These are phyloP conservation scores for Mycogone perniciosa DNA, from an alignment of 2,329 filamentous ascomycete species.

Conservation along the genomic window DNA sequence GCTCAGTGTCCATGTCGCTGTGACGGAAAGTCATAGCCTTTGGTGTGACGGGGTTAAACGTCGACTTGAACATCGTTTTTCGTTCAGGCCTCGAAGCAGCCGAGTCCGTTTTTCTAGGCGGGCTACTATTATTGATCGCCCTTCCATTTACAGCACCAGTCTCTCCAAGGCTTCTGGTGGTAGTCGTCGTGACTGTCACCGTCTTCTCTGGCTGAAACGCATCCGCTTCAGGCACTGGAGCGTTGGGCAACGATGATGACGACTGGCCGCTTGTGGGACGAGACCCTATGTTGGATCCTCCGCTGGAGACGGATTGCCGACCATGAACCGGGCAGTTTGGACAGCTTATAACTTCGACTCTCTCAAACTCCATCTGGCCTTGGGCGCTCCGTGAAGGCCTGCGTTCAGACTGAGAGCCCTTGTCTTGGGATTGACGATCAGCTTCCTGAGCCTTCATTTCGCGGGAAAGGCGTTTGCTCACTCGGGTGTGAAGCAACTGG, in stretches of 20 bases:
- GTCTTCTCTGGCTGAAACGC: no score
- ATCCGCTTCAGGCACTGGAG: no score
- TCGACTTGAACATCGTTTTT: background rate
- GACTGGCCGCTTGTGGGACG: constrained; percentile 10
- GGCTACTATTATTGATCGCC: no score
- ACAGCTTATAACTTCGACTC: constrained; percentile 16
- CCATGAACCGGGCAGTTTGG: constrained; percentile 17
- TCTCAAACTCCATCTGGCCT: constrained; percentile 11
- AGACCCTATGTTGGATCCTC: background rate
- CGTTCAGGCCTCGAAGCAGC: constrained; percentile 8
- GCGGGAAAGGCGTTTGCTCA: background rate
- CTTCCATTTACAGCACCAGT: no score
- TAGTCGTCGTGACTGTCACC: no score
- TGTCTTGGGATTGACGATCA: background rate
- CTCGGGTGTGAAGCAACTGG: background rate
- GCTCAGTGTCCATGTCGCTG: background rate
- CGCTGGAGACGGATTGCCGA: constrained; percentile 1
- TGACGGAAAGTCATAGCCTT: constrained; percentile 21
- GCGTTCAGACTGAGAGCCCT: background rate
- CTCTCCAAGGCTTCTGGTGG: no score
- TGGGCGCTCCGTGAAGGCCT: background rate
- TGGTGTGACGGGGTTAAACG: constrained; percentile 24
- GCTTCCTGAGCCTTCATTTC: background rate
- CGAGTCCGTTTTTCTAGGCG: constrained; percentile 11
- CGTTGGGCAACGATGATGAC: no score